These are phyloP conservation scores for Phaeodactylum tricornutum DNA, from an alignment of 108 stramenopile species.

Conservation along the genomic window DNA sequence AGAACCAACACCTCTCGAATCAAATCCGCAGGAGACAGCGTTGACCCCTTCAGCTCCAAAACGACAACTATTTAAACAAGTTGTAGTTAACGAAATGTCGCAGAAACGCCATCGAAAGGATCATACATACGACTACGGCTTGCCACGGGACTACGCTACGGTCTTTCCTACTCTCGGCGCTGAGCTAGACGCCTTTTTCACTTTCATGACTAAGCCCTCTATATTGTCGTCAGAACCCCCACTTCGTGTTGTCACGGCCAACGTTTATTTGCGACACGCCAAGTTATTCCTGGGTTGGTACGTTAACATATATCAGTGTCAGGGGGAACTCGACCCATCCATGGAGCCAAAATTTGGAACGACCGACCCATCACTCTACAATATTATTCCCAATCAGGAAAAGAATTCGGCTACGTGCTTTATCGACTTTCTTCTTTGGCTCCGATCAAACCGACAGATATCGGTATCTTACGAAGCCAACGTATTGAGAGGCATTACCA, in stretches of 20 bases:
- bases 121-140: constrained; percentile 45
- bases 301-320: constrained; percentile 7
- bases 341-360: neutral
- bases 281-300: constrained; percentile 66
- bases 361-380: constrained; percentile 28
- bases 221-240: constrained; percentile 48
- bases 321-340: neutral
- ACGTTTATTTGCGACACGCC: constrained; percentile 70
- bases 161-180: constrained; percentile 31
- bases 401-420: constrained; percentile 52
- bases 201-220: constrained; percentile 66
- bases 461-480: constrained; percentile 81
- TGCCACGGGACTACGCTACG: constrained; percentile 23
- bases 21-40: neutral
- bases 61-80: constrained; percentile 22
- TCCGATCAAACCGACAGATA: constrained; percentile 46
- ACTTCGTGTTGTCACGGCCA: constrained; percentile 63
- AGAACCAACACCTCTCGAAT: neutral
- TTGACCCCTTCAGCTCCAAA: neutral
- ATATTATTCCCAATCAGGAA: constrained; percentile 52
- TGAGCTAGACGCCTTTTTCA: constrained; percentile 49
- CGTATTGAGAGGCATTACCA: constrained; percentile 65
- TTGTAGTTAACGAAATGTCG: constrained; percentile 58
- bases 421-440: constrained; percentile 66
- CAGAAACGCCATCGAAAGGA: constrained; percentile 20